Percentiles rank a stretch among this genome's conserved stretches.
Evolutionary conservation across 805 yeast species (phyloP).

Genomic region (Debaryomyces tyrocola): DNA sequence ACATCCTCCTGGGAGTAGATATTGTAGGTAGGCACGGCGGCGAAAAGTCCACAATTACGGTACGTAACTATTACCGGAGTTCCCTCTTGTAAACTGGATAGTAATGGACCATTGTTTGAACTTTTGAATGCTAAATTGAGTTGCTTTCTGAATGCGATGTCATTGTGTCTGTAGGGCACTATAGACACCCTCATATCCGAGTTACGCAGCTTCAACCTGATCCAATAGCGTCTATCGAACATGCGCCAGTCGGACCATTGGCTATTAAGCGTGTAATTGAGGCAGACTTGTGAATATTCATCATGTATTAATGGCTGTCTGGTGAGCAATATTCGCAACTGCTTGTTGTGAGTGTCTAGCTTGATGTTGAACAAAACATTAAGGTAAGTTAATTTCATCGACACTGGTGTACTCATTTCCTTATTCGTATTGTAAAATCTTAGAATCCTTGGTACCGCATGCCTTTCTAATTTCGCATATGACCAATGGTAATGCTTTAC

Average conservation of each 20-base stretch:
- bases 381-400: conserved; percentile 17
- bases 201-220: conserved; percentile 14
- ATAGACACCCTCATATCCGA: conserved; percentile 4
- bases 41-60: neutral
- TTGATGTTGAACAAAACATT: conserved; percentile 20
- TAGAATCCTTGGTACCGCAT: conserved; percentile 25
- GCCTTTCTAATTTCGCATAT: conserved; percentile 37
- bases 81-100: neutral
- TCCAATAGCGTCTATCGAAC: conserved; percentile 44
- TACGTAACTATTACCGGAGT: conserved; percentile 9
- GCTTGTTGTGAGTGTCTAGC: neutral
- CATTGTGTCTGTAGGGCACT: conserved; percentile 12
- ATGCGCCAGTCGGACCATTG: conserved; percentile 30
- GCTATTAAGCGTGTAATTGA: neutral
- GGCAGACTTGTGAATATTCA: conserved; percentile 6
- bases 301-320: conserved; percentile 23
- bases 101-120: neutral
- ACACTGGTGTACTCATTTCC: neutral
- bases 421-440: conserved; percentile 3
- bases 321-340: conserved; percentile 8
- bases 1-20: conserved; percentile 1
- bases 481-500: conserved; percentile 39
- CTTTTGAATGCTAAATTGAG: neutral
- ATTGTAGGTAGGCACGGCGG: conserved; percentile 15
- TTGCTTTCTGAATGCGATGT: conserved; percentile 6